Conservation (phyloP, 108 stramenopile genomes). For the Seminavis robusta region DNA sequence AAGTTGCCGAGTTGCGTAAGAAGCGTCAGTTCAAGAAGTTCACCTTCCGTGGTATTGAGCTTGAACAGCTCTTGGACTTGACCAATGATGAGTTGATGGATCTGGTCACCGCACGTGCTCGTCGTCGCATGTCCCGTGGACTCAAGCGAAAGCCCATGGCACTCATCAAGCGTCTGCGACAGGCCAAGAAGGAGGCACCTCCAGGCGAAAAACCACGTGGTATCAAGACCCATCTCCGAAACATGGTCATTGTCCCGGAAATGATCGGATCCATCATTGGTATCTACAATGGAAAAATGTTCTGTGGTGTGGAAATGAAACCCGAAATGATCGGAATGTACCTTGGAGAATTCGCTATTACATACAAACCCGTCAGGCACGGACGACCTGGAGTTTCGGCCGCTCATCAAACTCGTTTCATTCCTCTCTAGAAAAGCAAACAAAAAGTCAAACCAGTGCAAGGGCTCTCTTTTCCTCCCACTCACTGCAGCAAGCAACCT, state of each 20-base stretch:
- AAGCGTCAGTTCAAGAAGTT: constrained; percentile 99
- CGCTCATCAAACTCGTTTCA: constrained; percentile 97
- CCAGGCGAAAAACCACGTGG: constrained; percentile 97
- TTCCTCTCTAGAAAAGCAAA: constrained; percentile 89
- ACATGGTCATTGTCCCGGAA: constrained; percentile 99
- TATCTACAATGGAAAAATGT: constrained; percentile 99
- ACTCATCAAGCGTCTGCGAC: constrained; percentile 97
- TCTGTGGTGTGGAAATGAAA: constrained; percentile 99
- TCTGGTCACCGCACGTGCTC: constrained; percentile 91
- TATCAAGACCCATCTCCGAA: constrained; percentile 99
- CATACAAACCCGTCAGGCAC: constrained; percentile 97
- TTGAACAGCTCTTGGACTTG: constrained; percentile 97
- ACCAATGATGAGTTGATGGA: constrained; percentile 99
- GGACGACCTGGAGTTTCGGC: constrained; percentile 99
- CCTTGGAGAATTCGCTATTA: constrained; percentile 99
- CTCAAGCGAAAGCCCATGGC: constrained; percentile 99
- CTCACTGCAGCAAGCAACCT: too few relatives aligned
- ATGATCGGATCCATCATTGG: constrained; percentile 99
- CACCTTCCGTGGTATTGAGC: constrained; percentile 97
- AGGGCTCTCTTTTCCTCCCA: too few relatives aligned
- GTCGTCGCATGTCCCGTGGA: constrained; percentile 98
- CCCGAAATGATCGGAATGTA: constrained; percentile 99
- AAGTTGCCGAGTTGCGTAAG: constrained; percentile 98
- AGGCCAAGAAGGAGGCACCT: constrained; percentile 98
- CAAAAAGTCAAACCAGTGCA: too few relatives aligned